Base-by-base conservation (phyloP, 495 filamentous ascomycete genomes). In the Friedmanniomyces simplex region DNA sequence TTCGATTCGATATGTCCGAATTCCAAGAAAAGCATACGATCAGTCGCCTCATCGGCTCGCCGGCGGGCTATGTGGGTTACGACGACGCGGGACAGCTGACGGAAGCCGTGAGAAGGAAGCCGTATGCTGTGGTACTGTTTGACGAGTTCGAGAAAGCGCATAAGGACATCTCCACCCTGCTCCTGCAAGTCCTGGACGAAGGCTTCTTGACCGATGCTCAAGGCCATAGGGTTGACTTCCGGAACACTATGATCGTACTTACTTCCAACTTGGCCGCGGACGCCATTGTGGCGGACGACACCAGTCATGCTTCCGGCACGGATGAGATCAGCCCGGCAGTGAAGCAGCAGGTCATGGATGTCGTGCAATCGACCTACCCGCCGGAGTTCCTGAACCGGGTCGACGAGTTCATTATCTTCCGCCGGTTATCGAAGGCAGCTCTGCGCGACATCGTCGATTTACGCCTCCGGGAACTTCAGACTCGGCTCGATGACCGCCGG, bases 101-200 rank as follows among this genome's bases (percentile, higher is more conserved):
- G 1, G 93, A 98, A 68, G 93, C 93, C 20, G 89, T 98, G 1
- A 79, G 93, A 47, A 81, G 93, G 51, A 98, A 97, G 68, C 93
- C 93, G 1, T 97, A 98, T 64, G 93, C 93, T 1, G 87, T 98
- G 5, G 74, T 98, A 0, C 76, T 98, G 1, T 95, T 98, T 61
- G 93, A 98, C 71, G 93, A 97, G 64, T 98, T 96, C 66, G 91
- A 97, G 68, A 96, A 98, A 67, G 91, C 91, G 1, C 91, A 97
- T 67, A 84, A 87, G 22, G 93, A 98, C 67, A 96, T 97, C 59
- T 93, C 89, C 1, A 84, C 91, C 0, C 73, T 98, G n/a, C 80
- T 98, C 4, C 80, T 98, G 1, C 93, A 97, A 63, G 93, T 97
- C 1, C 80, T 98, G 0, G 93, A 98, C 71, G 93, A 97, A 69